A percentile compares a stretch with the other conserved stretches of the same genome.
Evolutionary conservation across 768 basidiomycete genomes (phyloP).

Genomic region (Clitopilus hobsonii): DNA sequence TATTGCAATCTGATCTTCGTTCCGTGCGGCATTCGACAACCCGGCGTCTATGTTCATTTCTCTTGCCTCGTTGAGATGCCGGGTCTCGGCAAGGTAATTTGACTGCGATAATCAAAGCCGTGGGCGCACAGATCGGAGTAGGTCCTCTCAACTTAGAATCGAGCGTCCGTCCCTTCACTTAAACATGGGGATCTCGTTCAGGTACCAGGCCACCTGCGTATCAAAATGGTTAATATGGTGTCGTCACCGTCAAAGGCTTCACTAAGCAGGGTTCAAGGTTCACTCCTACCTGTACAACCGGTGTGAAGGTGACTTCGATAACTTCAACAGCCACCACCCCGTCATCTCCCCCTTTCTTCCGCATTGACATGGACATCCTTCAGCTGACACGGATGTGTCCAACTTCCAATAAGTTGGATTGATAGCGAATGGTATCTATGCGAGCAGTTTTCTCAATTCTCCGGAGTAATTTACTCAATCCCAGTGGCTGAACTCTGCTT

Average conservation of each 20-base stretch:
- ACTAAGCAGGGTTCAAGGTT: too few species aligned
- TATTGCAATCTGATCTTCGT: neutral
- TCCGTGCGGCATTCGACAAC: neutral
- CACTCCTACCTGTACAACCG: too few species aligned
- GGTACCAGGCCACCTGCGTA: too few species aligned
- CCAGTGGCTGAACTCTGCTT: neutral
- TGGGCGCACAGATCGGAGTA: too few species aligned
- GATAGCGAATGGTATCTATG: neutral
- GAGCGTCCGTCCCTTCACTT: too few species aligned
- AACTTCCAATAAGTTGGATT: neutral
- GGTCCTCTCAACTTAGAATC: too few species aligned
- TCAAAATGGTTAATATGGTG: too few species aligned
- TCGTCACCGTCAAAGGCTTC: too few species aligned
- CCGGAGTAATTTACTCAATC: neutral
- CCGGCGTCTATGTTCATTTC: neutral
- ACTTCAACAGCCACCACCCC: neutral
- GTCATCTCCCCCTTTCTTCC: neutral
- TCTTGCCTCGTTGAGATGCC: neutral
- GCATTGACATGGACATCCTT: neutral
- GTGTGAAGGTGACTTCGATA: neutral
- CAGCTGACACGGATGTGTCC: too few species aligned
- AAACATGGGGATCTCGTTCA: too few species aligned
- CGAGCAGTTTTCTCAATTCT: neutral
- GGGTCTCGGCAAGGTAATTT: neutral
- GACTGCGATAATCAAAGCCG: neutral